Percentiles rank a stretch among this genome's conserved stretches.
phyloP scores from a whole-genome alignment of 345 rosid species.

The Eucalyptus regnans region DNA sequence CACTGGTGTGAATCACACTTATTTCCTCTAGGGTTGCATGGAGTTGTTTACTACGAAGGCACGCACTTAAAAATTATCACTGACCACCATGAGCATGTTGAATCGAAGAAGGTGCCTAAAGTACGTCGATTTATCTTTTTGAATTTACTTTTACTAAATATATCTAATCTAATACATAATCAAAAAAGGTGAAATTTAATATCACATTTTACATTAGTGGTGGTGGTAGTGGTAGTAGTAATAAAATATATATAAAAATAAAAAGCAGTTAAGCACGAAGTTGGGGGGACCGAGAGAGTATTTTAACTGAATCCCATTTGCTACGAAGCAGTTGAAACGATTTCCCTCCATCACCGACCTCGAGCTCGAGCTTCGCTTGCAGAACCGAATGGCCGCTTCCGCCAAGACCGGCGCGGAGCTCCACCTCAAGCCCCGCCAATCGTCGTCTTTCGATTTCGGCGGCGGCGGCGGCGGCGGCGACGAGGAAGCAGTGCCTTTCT shows the following conservation, averaged over 20 bases:
- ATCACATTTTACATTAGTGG: background rate
- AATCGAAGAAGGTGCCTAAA: background rate
- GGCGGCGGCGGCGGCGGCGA: background rate
- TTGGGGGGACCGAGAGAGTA: background rate
- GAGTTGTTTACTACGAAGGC: background rate
- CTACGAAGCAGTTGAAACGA: background rate
- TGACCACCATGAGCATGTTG: accelerated
- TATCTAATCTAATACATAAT: accelerated
- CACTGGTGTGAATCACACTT: background rate
- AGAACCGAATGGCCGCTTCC: conserved; percentile 4
- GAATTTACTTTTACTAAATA: background rate
- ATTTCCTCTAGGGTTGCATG: background rate
- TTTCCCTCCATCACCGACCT: background rate
- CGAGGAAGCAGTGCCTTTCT: conserved; percentile 34
- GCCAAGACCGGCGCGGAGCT: conserved; percentile 1
- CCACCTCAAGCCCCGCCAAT: conserved; percentile 5
- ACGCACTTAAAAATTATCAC: background rate
- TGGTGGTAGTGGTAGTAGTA: too few species aligned
- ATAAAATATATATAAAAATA: background rate
- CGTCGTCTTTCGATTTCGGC: background rate
- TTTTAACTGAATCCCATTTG: background rate
- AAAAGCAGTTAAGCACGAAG: background rate
- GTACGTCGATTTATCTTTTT: background rate
- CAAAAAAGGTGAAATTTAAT: background rate
- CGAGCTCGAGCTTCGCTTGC: background rate